These are phyloP conservation scores for Ceratocystis ficicola DNA, from an alignment of 2,329 filamentous ascomycete species.

Conservation along the genomic window DNA sequence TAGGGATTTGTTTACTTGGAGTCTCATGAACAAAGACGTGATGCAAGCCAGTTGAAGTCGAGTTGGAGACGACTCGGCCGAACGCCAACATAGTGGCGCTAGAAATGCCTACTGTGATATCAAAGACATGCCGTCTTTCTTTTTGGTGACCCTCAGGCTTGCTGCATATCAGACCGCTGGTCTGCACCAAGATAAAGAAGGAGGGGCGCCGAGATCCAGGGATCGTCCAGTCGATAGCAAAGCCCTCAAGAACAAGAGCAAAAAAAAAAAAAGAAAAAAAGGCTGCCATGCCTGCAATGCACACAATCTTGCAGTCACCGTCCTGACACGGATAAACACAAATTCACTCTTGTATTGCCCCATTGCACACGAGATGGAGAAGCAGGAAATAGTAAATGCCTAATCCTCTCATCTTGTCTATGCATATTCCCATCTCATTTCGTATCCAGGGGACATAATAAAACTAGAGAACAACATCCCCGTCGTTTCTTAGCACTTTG, in stretches of 20 bases:
- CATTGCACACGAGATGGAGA: background rate
- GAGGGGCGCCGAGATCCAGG: background rate
- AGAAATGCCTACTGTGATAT: background rate
- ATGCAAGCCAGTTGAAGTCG: background rate
- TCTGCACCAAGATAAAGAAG: background rate
- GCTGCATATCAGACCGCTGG: constrained; percentile 3
- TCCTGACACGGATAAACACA: background rate
- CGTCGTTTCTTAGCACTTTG: background rate
- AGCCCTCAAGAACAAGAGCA: background rate
- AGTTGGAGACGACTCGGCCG: constrained; percentile 4
- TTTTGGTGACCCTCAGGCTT: background rate
- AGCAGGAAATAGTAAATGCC: background rate
- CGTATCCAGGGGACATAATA: constrained; percentile 9
- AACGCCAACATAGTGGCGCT: background rate
- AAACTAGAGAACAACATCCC: background rate
- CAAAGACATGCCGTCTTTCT: background rate
- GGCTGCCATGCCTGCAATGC: background rate
- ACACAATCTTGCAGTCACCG: background rate
- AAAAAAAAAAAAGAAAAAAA: background rate
- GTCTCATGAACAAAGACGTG: background rate
- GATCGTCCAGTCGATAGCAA: background rate
- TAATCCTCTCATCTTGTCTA: background rate
- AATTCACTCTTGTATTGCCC: background rate
- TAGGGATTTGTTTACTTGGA: background rate
- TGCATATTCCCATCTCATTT: constrained; percentile 12